Evolutionary conservation across 768 basidiomycete genomes (phyloP).

Genomic region (Trametes punicea): DNA sequence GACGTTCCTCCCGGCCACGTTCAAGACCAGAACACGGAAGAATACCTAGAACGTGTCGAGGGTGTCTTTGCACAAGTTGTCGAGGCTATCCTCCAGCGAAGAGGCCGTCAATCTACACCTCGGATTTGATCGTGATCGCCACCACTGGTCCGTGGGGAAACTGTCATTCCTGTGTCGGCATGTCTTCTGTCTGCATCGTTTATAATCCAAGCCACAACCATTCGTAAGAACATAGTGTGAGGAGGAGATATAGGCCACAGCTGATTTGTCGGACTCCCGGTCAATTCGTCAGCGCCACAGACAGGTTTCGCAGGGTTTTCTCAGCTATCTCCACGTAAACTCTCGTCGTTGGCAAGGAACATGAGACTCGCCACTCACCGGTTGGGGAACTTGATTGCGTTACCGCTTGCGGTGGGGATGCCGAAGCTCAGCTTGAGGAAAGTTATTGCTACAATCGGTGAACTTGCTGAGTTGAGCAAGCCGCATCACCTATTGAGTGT

Average conservation of each 20-base stretch:
- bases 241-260: no score
- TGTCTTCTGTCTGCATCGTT: background rate
- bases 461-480: no score
- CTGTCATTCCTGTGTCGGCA: conserved; percentile 21
- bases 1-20: conserved; percentile 72
- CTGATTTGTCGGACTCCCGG: no score
- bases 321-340: no score
- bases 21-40: conserved; percentile 67
- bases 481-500: no score
- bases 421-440: conserved; percentile 44
- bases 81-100: conserved; percentile 11
- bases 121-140: background rate
- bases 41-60: conserved; percentile 49
- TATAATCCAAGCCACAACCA: background rate
- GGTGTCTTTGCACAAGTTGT: conserved; percentile 21
- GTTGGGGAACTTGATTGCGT: conserved; percentile 40
- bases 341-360: background rate
- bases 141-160: background rate
- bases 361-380: conserved; percentile 37
- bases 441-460: no score
- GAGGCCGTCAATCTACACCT: background rate
- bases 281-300: no score
- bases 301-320: no score
- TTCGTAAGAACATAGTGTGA: no score
- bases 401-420: conserved; percentile 41